Evolutionary conservation across 768 basidiomycete genomes (phyloP), one percentile per base, ranked within the genome.

Genomic region (Lactifluus piperatus): DNA sequence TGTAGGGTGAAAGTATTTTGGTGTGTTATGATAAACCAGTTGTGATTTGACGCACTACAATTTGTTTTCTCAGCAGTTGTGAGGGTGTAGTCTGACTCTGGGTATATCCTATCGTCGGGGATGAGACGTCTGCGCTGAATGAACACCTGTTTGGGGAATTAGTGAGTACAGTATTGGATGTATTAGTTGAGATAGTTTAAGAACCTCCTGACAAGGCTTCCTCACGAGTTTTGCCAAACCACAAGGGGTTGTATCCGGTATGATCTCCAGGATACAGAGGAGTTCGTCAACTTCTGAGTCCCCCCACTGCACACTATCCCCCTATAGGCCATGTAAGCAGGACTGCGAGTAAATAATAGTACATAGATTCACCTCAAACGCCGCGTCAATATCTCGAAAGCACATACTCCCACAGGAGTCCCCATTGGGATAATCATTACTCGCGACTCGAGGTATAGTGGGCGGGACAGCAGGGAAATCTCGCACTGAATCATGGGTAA

Each of bases 161-260:
- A 32, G 6, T 46, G 16, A 50, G 44, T 1, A 34, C 34, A 34
- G 34, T 11, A 32, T 41, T 20, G n/a, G 3, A 22, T 30, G 13
- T 14, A 9, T 26, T 0, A n/a, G 44, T 22, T 36, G 10, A n/a
- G 22, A 27, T 16, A 41, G 26, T 20, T 18, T 6, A 26, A 26
- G n/a, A 36, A 62, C 62, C 48, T 62, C 62, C 51, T 48, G 46
- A 34, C 62, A 62, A 13, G 62, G 58, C 14, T 45, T 60, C 47
- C 62, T 53, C 24, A 62, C 48, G 34, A 62, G 58, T 30, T 50
- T 60, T 18, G 63, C 63, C 1, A 64, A 29, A 29, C 62, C 63
- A 53, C 63, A 64, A 4, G 63, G 63, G 4, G 26, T 2, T 11
- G 56, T 56, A 39, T 64, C 62, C 20, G 62, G 62, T 30, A 60